Percentiles rank a stretch among this genome's conserved stretches.
phyloP scores from a whole-genome alignment of 306 rosid species.

The Cucumis cinereus region DNA sequence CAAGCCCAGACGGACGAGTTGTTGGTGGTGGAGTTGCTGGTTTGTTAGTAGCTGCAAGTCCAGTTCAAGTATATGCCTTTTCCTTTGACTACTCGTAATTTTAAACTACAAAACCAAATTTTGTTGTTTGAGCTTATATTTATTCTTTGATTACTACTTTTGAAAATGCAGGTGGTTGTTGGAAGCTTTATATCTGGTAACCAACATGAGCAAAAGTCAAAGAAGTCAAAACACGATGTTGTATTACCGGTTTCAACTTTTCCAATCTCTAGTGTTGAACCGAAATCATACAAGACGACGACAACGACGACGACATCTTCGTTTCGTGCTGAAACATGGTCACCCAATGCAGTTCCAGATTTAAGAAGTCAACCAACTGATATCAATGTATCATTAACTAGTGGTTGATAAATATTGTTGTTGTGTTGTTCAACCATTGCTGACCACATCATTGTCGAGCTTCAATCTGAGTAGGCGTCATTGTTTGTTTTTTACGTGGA shows the following conservation, averaged over 20 bases:
- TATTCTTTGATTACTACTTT: neutral
- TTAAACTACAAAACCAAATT: neutral
- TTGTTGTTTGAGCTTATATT: neutral
- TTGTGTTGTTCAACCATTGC: conserved; percentile 7
- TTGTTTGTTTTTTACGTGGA: neutral
- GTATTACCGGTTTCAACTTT: conserved; percentile 34
- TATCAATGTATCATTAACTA: conserved; percentile 54
- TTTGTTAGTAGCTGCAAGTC: conserved; percentile 82
- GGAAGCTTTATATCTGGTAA: conserved; percentile 90
- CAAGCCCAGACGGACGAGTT: conserved; percentile 85
- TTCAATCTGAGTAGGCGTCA: neutral
- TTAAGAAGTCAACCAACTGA: conserved; percentile 49
- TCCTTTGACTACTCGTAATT: neutral
- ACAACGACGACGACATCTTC: conserved; percentile 26
- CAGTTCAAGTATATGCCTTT: conserved; percentile 48
- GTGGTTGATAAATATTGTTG: conserved; percentile 14
- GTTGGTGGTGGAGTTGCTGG: conserved; percentile 95
- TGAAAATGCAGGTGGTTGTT: conserved; percentile 50
- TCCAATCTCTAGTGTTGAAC: conserved; percentile 58
- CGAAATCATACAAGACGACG: conserved; percentile 34
- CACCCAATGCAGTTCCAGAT: conserved; percentile 42
- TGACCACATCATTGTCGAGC: conserved; percentile 20
- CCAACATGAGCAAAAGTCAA: conserved; percentile 70
- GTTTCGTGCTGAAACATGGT: conserved; percentile 59
- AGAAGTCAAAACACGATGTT: conserved; percentile 52